Evolutionary conservation across 306 rosid genomes (phyloP), one percentile per base, ranked within the genome.

Genomic region (Vicia sativa): DNA sequence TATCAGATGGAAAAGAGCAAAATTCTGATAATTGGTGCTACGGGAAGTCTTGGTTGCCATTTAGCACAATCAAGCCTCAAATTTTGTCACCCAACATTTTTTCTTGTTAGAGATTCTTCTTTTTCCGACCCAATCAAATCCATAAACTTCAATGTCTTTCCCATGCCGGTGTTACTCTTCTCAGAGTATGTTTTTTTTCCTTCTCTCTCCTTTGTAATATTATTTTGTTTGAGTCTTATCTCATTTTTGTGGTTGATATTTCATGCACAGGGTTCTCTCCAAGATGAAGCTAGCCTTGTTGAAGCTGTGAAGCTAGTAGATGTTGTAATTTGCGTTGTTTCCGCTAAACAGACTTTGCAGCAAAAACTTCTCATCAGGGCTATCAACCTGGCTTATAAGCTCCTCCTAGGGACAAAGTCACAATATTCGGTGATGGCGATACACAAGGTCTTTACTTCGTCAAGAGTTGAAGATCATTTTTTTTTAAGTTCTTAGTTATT

Each of bases 351-450:
- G 11, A 79, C 74, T 42, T 74, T 65, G 6, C 70, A 54, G 12
- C 97, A 92, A 79, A 84, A 82, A 74, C 90, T 81, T 69, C 92
- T 92, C 26, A 80, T 91, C 23, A 62, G 53, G 57, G 79, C 81
- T 29, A 91, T 92, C 96, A 91, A 71, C 97, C 89, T 0, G 91
- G 89, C 29, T 35, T 82, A 52, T 59, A 74, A 62, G 49, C 67
- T 48, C 96, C 97, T 78, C 91, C 97, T 3, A 83, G 84, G 74
- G 95, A 87, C 72, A 85, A 77, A 60, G n/a, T n/a, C n/a, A n/a
- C n/a, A n/a, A n/a, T n/a, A n/a, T n/a, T n/a, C n/a, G n/a, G n/a
- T n/a, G n/a, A 82, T 74, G 96, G 96, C 54, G 77, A 80, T 62
- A 84, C 88, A 14, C 81, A 78, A 84, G 97, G 96, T 86, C 12